phyloP scores from a whole-genome alignment of 441 rosid genomes.

The Pelargonium cotyledonis region DNA sequence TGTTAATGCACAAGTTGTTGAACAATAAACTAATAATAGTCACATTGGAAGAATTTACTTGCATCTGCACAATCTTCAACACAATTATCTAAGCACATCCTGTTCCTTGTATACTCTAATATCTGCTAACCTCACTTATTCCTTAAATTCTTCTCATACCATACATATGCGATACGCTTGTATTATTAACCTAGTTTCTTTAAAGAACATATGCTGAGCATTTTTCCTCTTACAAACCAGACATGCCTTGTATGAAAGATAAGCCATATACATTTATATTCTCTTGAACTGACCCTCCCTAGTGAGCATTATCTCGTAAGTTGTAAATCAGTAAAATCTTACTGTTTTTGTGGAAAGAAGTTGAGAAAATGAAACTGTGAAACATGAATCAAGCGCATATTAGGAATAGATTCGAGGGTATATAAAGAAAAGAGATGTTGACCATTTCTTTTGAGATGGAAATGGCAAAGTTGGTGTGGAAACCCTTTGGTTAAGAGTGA shows the following conservation, averaged over 20 bases:
- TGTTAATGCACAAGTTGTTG: not conserved
- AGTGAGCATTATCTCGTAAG: not conserved
- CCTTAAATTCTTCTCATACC: conserved; percentile 1
- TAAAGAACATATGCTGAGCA: not conserved
- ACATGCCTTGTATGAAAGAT: not conserved
- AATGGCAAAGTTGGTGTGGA: not conserved
- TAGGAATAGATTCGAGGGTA: not conserved
- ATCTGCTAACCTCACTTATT: not conserved
- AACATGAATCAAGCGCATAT: not conserved
- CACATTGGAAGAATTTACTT: not conserved
- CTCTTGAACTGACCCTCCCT: not conserved
- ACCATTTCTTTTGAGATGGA: not conserved
- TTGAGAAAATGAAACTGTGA: not conserved
- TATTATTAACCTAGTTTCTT: conserved; percentile 4
- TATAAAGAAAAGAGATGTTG: not conserved
- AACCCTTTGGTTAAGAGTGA: not conserved
- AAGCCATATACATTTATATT: not conserved
- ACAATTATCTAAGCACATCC: not conserved
- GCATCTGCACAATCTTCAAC: not conserved
- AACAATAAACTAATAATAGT: not conserved
- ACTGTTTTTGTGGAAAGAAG: not conserved
- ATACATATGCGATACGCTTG: not conserved
- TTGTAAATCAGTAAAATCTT: not conserved
- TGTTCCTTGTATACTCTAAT: not conserved
- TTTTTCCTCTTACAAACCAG: not conserved